Base-by-base conservation (phyloP, 2,329 filamentous ascomycete species). In the Stachybotrys echinatus region DNA sequence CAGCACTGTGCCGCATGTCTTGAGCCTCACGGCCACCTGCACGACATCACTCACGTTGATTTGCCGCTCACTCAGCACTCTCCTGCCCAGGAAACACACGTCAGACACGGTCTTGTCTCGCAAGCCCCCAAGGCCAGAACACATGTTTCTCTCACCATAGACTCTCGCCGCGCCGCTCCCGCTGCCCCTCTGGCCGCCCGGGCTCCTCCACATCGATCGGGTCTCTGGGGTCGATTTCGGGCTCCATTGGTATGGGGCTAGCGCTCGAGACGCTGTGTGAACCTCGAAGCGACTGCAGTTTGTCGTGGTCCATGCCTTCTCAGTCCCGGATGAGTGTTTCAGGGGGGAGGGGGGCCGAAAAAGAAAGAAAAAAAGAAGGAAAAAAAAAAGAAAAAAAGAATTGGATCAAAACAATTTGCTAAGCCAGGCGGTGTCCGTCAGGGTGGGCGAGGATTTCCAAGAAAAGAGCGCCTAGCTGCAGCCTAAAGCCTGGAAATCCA, bases 51-150 rank as follows among this genome's bases (percentile, higher is more conserved):
- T 53, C 51, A 66, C 64, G 52, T 71, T 73, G 51, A 72, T 70
- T 40, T 73, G 69, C 39, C 69, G 59, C 53, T 72, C 69, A 39
- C 64, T 64, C 44, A 73, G 54, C 6, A 67, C 65, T 58, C 69
- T 63, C 69, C 70, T 71, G 44, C 18, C 6, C 19, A 21, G 19
- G 20, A 34, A 34, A 34, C 27, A 34, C 27, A 14, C 27, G 27
- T 34, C 10, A 34, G 27, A 34, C 27, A 8, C 27, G 14, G 27
- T 34, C 27, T 19, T 19, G 40, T 8, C 22, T n/a, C 39, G 22
- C 34, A 10, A 23, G 10, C 6, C 3, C n/a, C 12, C 34, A 27
- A 7, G 22, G 31, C 19, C 27, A 48, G 34, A 12, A 39, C 10
- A n/a, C 38, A 40, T 6, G 18, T 38, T 12, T 3, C 27, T 39